These are phyloP conservation scores for Rhodotorula sp. DNA, from an alignment of 1,284 basidiomycete species.

Conservation along the genomic window DNA sequence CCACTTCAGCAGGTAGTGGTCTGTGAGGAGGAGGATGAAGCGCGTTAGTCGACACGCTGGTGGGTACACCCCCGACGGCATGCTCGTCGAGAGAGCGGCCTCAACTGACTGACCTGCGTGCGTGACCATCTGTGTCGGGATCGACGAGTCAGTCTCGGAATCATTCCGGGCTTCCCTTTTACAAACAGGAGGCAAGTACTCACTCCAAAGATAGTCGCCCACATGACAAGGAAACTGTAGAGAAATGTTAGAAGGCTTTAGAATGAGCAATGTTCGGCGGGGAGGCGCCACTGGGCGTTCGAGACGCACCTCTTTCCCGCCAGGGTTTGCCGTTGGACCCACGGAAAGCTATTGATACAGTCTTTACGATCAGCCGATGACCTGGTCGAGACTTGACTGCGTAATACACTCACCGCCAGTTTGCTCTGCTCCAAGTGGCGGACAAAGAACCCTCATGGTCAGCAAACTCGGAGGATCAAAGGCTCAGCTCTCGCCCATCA, in stretches of 20 bases:
- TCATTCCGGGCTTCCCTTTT: neutral
- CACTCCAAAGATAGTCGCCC: constrained; percentile 26
- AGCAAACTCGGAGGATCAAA: too few species aligned
- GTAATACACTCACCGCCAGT: constrained; percentile 7
- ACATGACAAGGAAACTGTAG: constrained; percentile 12
- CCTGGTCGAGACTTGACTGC: too few species aligned
- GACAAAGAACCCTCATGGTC: neutral
- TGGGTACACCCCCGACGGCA: neutral
- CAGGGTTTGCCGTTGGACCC: constrained; percentile 27
- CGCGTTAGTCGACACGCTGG: too few species aligned
- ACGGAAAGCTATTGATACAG: constrained; percentile 10
- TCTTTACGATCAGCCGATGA: accelerated
- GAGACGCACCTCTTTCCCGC: constrained; percentile 25
- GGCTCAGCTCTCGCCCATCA: too few species aligned
- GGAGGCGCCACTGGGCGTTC: neutral
- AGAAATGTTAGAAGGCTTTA: too few species aligned
- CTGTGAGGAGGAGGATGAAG: neutral
- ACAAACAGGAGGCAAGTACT: neutral
- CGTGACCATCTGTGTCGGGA: constrained; percentile 16
- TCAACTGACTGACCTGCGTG: constrained; percentile 7
- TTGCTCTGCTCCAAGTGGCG: constrained; percentile 12
- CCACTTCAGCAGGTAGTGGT: constrained; percentile 31
- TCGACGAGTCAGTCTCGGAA: neutral
- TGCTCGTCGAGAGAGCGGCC: neutral
- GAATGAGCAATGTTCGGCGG: neutral